These are phyloP conservation scores for Ampelomyces quisqualis DNA, from an alignment of 2,329 filamentous ascomycete genomes.

Conservation along the genomic window DNA sequence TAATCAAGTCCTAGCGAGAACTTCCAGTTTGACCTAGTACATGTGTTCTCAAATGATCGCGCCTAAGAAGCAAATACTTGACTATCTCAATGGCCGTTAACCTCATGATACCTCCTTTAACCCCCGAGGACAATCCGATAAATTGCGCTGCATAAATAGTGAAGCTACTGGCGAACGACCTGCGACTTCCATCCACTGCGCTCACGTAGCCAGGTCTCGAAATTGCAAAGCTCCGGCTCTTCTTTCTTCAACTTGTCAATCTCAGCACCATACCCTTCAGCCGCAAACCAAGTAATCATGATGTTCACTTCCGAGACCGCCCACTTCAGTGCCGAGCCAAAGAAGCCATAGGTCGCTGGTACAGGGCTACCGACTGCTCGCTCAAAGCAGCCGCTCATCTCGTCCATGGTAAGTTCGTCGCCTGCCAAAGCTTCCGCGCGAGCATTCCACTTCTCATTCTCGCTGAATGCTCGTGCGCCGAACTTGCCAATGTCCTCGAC, in stretches of 20 bases:
- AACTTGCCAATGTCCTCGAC: slow-evolving; percentile 55
- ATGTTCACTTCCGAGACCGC: slow-evolving; percentile 47
- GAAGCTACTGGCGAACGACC: slow-evolving; percentile 12
- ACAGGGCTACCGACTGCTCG: slow-evolving; percentile 48
- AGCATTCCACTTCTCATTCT: slow-evolving; percentile 49
- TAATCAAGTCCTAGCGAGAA: too few species aligned
- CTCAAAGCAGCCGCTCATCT: slow-evolving; percentile 51
- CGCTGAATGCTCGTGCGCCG: slow-evolving; percentile 52
- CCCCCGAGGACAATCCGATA: neutral
- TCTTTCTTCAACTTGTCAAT: slow-evolving; percentile 46
- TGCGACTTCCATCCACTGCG: slow-evolving; percentile 48
- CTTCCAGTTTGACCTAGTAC: too few species aligned
- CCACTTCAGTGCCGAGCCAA: slow-evolving; percentile 47
- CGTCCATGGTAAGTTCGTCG: slow-evolving; percentile 52
- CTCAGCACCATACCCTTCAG: slow-evolving; percentile 52
- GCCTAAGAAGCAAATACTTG: too few species aligned
- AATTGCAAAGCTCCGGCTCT: slow-evolving; percentile 51
- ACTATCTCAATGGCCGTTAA: neutral
- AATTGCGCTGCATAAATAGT: neutral
- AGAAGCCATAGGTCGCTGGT: slow-evolving; percentile 47
- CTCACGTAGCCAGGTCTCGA: slow-evolving; percentile 52
- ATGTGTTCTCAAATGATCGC: too few species aligned
- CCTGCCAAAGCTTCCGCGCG: slow-evolving; percentile 54
- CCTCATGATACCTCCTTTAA: neutral
- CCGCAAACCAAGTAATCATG: slow-evolving; percentile 56